A percentile compares a stretch with the other conserved stretches of the same genome.
Conservation (phyloP, 106 monocot species). For the Dioscorea dumetorum region DNA sequence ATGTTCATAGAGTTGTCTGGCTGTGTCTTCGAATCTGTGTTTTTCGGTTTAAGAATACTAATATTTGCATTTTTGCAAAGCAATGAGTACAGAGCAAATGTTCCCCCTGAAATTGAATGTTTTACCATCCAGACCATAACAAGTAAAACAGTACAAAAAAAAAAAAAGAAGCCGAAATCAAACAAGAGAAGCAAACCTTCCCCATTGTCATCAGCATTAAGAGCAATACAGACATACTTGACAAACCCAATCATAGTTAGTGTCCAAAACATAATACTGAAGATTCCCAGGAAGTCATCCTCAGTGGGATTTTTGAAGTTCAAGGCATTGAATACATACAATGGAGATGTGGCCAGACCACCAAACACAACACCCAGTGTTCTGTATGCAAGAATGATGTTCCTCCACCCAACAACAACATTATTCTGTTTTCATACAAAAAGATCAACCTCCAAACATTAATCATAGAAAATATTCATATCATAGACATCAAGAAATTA, state of each 20-base stretch:
- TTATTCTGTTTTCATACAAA: constrained; percentile 14
- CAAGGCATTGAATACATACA: constrained; percentile 88
- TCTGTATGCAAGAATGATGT: constrained; percentile 56
- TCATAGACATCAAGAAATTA: no score
- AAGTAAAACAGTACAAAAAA: no score
- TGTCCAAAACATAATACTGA: constrained; percentile 83
- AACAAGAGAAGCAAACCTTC: constrained; percentile 36
- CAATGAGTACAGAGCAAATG: constrained; percentile 75
- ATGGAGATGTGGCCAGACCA: constrained; percentile 68
- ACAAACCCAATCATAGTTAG: constrained; percentile 72
- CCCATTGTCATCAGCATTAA: constrained; percentile 69
- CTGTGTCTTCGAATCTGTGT: constrained; percentile 1
- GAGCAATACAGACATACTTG: constrained; percentile 70
- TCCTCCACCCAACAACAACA: constrained; percentile 14
- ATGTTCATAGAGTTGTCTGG: not conserved
- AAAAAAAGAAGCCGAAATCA: no score
- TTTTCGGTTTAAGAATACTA: constrained; percentile 44
- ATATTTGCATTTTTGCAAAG: constrained; percentile 62
- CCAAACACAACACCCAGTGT: constrained; percentile 80
- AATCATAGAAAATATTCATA: no score
- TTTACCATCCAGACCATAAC: no score
- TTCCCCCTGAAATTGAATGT: constrained; percentile 50
- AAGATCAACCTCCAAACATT: no score
- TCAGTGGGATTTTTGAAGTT: constrained; percentile 49
- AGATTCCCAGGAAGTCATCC: constrained; percentile 70